phyloP scores from a whole-genome alignment of 805 yeast species.

The Ogataea methanolica region DNA sequence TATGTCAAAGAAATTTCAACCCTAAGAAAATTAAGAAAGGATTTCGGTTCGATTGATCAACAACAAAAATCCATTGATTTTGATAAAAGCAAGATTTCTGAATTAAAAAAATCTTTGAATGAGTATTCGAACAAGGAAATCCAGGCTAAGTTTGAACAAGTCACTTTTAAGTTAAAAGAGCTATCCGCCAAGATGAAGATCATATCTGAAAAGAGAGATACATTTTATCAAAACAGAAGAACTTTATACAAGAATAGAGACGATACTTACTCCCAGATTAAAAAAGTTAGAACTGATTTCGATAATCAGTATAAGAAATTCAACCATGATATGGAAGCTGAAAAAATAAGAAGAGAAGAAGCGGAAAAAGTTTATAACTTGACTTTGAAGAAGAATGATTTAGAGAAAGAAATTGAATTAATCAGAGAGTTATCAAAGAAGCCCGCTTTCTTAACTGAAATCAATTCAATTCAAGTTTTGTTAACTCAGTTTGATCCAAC shows the following conservation, averaged over 20 bases:
- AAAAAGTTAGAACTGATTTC: slow-evolving; percentile 66
- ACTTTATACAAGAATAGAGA: slow-evolving; percentile 65
- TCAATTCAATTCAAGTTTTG: slow-evolving; percentile 68
- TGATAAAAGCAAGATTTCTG: slow-evolving; percentile 71
- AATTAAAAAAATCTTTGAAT: slow-evolving; percentile 62
- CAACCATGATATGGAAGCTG: slow-evolving; percentile 62
- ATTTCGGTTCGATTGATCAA: slow-evolving; percentile 66
- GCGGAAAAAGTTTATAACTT: slow-evolving; percentile 53
- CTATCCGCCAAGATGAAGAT: slow-evolving; percentile 56
- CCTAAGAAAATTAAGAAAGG: slow-evolving; percentile 76
- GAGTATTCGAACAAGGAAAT: slow-evolving; percentile 58
- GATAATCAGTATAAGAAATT: slow-evolving; percentile 72
- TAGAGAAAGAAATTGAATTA: slow-evolving; percentile 58
- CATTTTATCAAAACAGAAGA: slow-evolving; percentile 59
- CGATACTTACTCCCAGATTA: slow-evolving; percentile 60
- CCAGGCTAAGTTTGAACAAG: slow-evolving; percentile 61
- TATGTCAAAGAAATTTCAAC: slow-evolving; percentile 78
- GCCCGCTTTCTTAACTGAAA: slow-evolving; percentile 84
- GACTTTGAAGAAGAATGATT: slow-evolving; percentile 48
- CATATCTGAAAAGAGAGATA: slow-evolving; percentile 61
- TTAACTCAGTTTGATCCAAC: slow-evolving; percentile 74
- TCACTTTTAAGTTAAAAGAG: slow-evolving; percentile 66
- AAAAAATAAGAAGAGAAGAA: slow-evolving; percentile 61
- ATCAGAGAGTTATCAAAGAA: slow-evolving; percentile 62
- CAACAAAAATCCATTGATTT: slow-evolving; percentile 75